Conservation (phyloP, 1,139 yeast species). For the Suhomyces coccinellae region DNA sequence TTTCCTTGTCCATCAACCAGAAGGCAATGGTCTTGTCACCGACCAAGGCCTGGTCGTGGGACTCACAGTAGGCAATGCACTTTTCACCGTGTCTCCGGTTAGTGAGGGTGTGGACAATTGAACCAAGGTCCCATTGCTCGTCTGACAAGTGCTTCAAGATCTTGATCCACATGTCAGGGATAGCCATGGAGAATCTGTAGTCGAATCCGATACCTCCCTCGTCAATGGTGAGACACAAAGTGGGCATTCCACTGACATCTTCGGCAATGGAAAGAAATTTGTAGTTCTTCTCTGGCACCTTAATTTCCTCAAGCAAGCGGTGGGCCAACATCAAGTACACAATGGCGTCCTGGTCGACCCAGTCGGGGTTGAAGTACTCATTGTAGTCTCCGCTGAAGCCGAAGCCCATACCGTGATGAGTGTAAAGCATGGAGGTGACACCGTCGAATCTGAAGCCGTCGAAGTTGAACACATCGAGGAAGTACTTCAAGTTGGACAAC, state of each 20-base stretch:
- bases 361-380: slow-evolving; percentile 79
- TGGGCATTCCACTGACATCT: slow-evolving; percentile 97
- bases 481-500: slow-evolving; percentile 83
- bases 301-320: slow-evolving; percentile 60
- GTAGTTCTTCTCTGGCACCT: slow-evolving; percentile 34
- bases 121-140: slow-evolving; percentile 89
- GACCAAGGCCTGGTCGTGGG: slow-evolving; percentile 96
- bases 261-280: slow-evolving; percentile 84
- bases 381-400: slow-evolving; percentile 92
- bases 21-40: slow-evolving; percentile 97
- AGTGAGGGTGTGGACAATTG: slow-evolving; percentile 76
- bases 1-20: slow-evolving; percentile 98
- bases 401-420: slow-evolving; percentile 88
- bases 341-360: slow-evolving; percentile 87
- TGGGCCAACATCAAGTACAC: slow-evolving; percentile 88
- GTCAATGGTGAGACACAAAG: slow-evolving; percentile 71
- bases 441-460: slow-evolving; percentile 98
- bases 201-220: slow-evolving; percentile 93
- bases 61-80: slow-evolving; percentile 91
- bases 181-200: slow-evolving; percentile 92
- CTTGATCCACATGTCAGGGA: slow-evolving; percentile 99
- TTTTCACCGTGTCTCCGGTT: slow-evolving; percentile 88
- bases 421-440: slow-evolving; percentile 88
- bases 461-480: slow-evolving; percentile 77
- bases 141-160: slow-evolving; percentile 78